Base-by-base conservation (phyloP, 495 filamentous ascomycete genomes). In the Penicillium robsamsonii region DNA sequence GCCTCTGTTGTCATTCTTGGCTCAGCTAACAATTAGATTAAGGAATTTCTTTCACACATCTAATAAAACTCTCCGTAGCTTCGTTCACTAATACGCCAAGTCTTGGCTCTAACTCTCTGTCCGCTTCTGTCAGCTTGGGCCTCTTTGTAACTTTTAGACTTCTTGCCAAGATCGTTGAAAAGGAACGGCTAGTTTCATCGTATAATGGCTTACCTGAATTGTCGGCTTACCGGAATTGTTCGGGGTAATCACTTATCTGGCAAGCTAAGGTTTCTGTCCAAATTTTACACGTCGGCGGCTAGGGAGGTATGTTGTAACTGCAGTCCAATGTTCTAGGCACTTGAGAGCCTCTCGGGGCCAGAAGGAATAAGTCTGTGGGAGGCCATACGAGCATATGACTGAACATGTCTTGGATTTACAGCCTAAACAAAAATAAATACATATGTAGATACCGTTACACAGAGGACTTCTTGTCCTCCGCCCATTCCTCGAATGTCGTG, bases 101-200 rank as follows among this genome's bases (percentile, higher is more conserved):
- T 8, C 33, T 50, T 50, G 48, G 48, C 35, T 24, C 11, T 22
- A 30, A 41, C 2, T 50, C 22, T 50, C 35, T 41, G 35, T 29
- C n/a, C 48, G 35, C 48, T 50, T 50, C 35, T 41, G 35, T 29
- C n/a, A 35, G 35, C 48, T 50, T 41, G 22, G 48, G n/a, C 48
- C 33, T 40, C 35, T 2, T 3, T 1, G 15, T 29, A 25, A 27
- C 3, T 7, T 24, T 35, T 29, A n/a, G 3, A 3, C 15, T 13
- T 11, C 33, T 22, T 24, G 5, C 35, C 20, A 27, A 50, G 33
- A 40, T 35, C 18, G 24, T n/a, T 9, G 33, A 50, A 10, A 18
- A 8, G 20, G 13, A 24, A 40, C 6, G 24, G 5, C 24, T 9
- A 24, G 25, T 40, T 40, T n/a, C 13, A 4, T 10, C 12, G 25